Evolutionary conservation across 176 grass and related monocot genomes (phyloP).

Genomic region (Oryza officinalis): DNA sequence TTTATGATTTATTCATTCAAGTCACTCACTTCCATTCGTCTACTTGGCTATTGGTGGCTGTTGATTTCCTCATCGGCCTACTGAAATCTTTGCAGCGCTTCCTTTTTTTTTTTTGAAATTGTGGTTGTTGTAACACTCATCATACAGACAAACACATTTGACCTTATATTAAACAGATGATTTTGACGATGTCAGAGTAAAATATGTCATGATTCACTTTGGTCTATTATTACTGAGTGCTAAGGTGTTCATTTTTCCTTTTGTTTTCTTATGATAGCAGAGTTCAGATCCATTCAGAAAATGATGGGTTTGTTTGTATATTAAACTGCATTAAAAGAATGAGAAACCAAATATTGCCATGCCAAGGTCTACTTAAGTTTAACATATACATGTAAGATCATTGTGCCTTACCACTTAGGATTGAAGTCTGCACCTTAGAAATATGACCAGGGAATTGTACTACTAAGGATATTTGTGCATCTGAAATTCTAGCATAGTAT

Average conservation of each 20-base stretch:
- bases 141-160: background rate
- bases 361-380: background rate
- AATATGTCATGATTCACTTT: background rate
- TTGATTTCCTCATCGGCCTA: background rate
- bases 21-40: background rate
- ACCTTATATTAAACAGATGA: background rate
- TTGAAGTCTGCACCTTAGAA: background rate
- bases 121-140: background rate
- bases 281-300: background rate
- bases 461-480: background rate
- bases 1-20: background rate
- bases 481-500: conserved; percentile 8
- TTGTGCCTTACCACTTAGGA: background rate
- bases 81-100: background rate
- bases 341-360: background rate
- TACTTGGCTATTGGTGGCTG: background rate
- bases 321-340: background rate
- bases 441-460: background rate
- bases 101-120: background rate
- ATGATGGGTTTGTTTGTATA: background rate
- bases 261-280: background rate
- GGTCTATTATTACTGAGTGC: background rate
- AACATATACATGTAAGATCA: background rate
- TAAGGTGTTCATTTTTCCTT: background rate
- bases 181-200: background rate